Evolutionary conservation across 2,329 filamentous ascomycete species (phyloP), one percentile per base, ranked within the genome.

Genomic region (Falciphora oryzae): DNA sequence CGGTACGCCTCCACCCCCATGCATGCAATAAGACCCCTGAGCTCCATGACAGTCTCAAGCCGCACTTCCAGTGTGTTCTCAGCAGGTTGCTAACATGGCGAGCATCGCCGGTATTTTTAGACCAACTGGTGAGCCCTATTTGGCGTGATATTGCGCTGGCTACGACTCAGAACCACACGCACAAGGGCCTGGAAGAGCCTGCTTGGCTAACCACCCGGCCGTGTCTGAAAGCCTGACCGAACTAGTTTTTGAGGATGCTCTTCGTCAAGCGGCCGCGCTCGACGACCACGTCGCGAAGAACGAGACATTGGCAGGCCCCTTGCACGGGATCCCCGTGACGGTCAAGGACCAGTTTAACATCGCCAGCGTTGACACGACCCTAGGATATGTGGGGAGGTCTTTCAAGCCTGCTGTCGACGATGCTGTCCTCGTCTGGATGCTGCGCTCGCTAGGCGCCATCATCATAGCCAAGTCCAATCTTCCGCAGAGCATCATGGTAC

Each of bases 251-350:
- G 29, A 27, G 14, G 57, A 58, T 53, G 22, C 68, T 66, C 22
- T 63, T 67, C 28, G 66, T 69, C 27, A 16, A 29, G 25, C 64
- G 65, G 27, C 50, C 62, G 56, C 65, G 68, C 64, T 65, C 61
- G 2, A 65, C 65, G 0, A 56, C 67, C 7, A 53, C 7, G 44
- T 53, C n/a, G 66, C 68, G 22, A 67, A 74, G 63, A 69, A 69
- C 59, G 72, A 69, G 38, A 69, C 74, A 3, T 44, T 75, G n/a
- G 44, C 22, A 25, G 76, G 76, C 0, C 74, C 76, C 16, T 70
- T 78, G 1, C 75, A 77, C 64, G 76, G 76, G 27, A 72, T 87
- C 2, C 85, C 84, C 0, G 69, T 82, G 18, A 80, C 78, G 61
- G 67, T 82, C 38, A 82, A 82, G 68, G 68, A 65, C 4, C 18